phyloP scores from a whole-genome alignment of 208 protist genomes.

The Trypanosoma lewisi region DNA sequence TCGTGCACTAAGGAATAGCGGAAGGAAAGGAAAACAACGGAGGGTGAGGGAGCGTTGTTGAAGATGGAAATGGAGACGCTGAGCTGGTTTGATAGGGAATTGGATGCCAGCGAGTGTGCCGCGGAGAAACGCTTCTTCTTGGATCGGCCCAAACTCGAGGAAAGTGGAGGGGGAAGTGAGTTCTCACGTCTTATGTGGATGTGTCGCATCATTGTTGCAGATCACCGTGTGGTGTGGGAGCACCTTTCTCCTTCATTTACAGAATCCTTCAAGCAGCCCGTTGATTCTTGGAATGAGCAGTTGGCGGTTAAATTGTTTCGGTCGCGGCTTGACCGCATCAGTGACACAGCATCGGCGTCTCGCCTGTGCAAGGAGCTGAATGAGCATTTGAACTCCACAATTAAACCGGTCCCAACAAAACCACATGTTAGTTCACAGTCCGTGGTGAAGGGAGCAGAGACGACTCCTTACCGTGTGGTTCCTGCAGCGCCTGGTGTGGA shows the following conservation, averaged over 20 bases:
- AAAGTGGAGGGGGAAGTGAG: background rate
- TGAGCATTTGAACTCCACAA: conserved; percentile 27
- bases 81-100: conserved; percentile 40
- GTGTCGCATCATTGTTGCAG: conserved; percentile 58
- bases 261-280: conserved; percentile 22
- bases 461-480: conserved; percentile 8
- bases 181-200: conserved; percentile 32
- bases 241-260: conserved; percentile 39
- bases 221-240: conserved; percentile 79
- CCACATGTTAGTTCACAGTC: background rate
- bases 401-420: conserved; percentile 40
- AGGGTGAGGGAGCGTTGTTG: conserved; percentile 39
- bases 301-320: conserved; percentile 70
- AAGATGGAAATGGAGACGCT: conserved; percentile 9
- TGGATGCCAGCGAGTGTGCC: conserved; percentile 50
- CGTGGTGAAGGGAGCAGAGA: background rate
- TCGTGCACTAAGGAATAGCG: too few relatives aligned
- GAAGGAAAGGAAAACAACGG: too few relatives aligned
- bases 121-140: conserved; percentile 62
- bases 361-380: conserved; percentile 31
- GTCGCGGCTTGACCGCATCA: conserved; percentile 29
- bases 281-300: conserved; percentile 85
- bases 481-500: conserved; percentile 40
- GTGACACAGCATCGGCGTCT: background rate
- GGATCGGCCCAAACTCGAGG: background rate